A percentile compares a stretch with the other conserved stretches of the same genome.
Conservation (phyloP, 257 asterid genomes). For the Jacaranda copaia region DNA sequence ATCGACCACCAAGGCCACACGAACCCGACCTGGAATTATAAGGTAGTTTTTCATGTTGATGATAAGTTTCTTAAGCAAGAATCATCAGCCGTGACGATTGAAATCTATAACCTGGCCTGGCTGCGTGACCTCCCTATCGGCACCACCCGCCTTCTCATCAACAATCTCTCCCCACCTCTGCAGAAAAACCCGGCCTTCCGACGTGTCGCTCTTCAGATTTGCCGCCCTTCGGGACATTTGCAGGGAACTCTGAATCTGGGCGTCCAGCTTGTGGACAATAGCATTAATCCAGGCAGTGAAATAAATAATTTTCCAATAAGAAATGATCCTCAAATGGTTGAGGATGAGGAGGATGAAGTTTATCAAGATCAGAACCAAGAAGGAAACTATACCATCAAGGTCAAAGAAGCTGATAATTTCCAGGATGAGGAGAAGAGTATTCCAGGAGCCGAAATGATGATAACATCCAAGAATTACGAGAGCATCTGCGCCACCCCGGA, state of each 20-base stretch:
- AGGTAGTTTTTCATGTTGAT: conserved; percentile 64
- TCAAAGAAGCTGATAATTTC: conserved; percentile 7
- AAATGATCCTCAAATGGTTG: neutral
- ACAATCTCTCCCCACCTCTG: conserved; percentile 57
- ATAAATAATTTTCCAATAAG: conserved; percentile 20
- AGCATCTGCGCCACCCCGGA: conserved; percentile 28
- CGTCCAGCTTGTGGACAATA: conserved; percentile 54
- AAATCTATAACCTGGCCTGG: conserved; percentile 86
- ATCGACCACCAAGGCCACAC: conserved; percentile 81
- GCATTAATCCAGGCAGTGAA: conserved; percentile 35
- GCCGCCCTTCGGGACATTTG: conserved; percentile 74
- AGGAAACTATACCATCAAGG: neutral
- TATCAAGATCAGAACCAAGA: neutral
- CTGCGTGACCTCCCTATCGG: conserved; percentile 88
- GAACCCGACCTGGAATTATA: conserved; percentile 83
- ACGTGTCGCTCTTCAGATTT: conserved; percentile 53
- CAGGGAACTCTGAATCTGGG: conserved; percentile 68
- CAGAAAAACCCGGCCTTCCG: conserved; percentile 45
- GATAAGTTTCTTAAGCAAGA: conserved; percentile 55
- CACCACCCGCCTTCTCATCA: conserved; percentile 59
- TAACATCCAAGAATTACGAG: conserved; percentile 1
- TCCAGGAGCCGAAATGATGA: neutral
- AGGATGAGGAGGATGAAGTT: conserved; percentile 7
- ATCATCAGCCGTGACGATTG: conserved; percentile 55
- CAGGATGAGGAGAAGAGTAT: conserved; percentile 13